Evolutionary conservation across 2,329 filamentous ascomycete species (phyloP).

Genomic region (Penicillium sp.): DNA sequence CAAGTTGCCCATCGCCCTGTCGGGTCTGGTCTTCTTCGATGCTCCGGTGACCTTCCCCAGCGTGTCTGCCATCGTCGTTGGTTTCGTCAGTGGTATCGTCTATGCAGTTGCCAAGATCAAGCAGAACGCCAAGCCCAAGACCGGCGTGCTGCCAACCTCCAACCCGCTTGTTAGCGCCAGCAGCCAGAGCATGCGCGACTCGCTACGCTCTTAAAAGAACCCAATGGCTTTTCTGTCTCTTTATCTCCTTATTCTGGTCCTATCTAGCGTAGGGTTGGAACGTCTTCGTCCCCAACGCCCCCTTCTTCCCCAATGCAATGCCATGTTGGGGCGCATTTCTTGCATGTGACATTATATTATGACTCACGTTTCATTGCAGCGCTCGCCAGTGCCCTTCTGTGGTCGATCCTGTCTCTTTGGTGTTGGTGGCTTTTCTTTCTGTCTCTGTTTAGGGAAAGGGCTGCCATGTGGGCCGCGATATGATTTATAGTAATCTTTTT

Average conservation of each 20-base stretch:
- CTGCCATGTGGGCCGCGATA: slow-evolving; percentile 17
- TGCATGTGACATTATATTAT: slow-evolving; percentile 31
- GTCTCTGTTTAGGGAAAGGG: slow-evolving; percentile 11
- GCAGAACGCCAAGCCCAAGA: slow-evolving; percentile 66
- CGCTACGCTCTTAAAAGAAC: slow-evolving; percentile 62
- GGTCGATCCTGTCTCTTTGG: slow-evolving; percentile 18
- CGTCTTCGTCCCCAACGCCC: not conserved
- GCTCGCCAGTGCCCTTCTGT: slow-evolving; percentile 12
- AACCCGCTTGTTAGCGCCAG: slow-evolving; percentile 81
- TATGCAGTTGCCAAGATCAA: slow-evolving; percentile 84
- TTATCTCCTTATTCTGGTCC: slow-evolving; percentile 5
- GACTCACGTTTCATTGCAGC: slow-evolving; percentile 31
- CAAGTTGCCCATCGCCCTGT: slow-evolving; percentile 93
- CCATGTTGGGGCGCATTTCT: slow-evolving; percentile 6
- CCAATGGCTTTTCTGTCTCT: slow-evolving; percentile 7
- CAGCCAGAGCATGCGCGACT: slow-evolving; percentile 84
- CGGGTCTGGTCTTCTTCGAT: slow-evolving; percentile 90
- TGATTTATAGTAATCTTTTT: slow-evolving; percentile 18
- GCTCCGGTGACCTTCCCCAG: slow-evolving; percentile 89
- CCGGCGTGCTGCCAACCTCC: slow-evolving; percentile 63
- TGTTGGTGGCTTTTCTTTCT: slow-evolving; percentile 26
- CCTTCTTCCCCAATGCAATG: not conserved
- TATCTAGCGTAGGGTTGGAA: not conserved
- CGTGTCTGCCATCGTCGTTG: slow-evolving; percentile 84
- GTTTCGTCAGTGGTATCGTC: slow-evolving; percentile 87